phyloP scores from a whole-genome alignment of 2,329 filamentous ascomycete species.

The Sclerotinia minor region DNA sequence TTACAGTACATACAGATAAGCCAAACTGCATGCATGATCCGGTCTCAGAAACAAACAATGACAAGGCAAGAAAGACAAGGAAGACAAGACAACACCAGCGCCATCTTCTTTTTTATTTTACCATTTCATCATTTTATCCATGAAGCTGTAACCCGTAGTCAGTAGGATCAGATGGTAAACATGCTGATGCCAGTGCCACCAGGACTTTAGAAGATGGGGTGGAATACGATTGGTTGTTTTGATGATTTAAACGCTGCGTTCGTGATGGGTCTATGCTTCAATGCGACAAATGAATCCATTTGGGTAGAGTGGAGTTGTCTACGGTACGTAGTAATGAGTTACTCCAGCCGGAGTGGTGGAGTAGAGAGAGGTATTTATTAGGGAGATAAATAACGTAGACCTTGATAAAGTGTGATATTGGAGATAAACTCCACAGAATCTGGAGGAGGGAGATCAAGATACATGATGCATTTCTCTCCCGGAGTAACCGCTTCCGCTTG shows the following conservation, averaged over 20 bases:
- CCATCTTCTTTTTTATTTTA: background rate
- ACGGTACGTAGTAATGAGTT: too few relatives aligned
- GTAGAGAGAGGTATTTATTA: too few relatives aligned
- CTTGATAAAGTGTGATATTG: too few relatives aligned
- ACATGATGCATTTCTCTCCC: too few relatives aligned
- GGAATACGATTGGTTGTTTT: background rate
- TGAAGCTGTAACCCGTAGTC: background rate
- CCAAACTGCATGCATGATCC: background rate
- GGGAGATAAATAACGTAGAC: too few relatives aligned
- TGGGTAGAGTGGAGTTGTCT: background rate
- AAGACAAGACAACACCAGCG: background rate
- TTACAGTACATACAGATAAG: too few relatives aligned
- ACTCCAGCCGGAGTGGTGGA: too few relatives aligned
- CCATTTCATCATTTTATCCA: background rate
- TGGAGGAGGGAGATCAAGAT: too few relatives aligned
- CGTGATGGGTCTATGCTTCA: background rate
- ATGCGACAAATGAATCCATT: background rate
- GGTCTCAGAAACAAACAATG: background rate
- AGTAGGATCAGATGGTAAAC: too few relatives aligned
- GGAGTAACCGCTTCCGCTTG: too few relatives aligned
- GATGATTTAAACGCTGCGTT: conserved; percentile 1
- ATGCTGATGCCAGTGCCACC: too few relatives aligned
- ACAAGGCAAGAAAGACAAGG: background rate
- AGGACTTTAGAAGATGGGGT: conserved; percentile 12
- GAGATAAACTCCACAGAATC: too few relatives aligned